A percentile compares a stretch with the other conserved stretches of the same genome.
phyloP scores from a whole-genome alignment of 2,329 filamentous ascomycete species.

The Fusarium succisae region DNA sequence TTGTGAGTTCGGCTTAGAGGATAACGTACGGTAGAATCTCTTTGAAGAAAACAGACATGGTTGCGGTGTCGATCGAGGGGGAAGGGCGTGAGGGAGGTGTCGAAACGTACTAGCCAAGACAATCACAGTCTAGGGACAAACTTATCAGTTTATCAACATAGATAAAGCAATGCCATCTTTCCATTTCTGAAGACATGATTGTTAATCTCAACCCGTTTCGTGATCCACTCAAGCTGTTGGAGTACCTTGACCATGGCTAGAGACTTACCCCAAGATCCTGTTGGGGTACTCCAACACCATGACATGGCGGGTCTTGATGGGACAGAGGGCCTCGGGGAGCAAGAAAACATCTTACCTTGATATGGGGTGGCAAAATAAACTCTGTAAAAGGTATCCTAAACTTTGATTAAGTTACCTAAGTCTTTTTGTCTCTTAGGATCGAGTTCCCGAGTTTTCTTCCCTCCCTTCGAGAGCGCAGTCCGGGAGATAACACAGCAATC shows the following conservation, averaged over 20 bases:
- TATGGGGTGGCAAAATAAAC: too few species aligned
- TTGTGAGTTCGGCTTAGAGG: too few species aligned
- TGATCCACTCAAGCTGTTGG: background rate
- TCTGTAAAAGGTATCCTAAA: too few species aligned
- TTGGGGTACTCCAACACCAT: conserved; percentile 4
- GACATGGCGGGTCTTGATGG: background rate
- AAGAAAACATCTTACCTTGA: too few species aligned
- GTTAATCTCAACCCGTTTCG: background rate
- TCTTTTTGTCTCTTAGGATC: too few species aligned
- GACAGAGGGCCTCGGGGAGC: background rate
- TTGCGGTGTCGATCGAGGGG: background rate
- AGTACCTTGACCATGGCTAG: background rate
- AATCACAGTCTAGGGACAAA: background rate
- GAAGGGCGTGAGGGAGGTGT: background rate
- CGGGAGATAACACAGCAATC: background rate
- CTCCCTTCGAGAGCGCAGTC: background rate
- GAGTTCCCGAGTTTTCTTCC: too few species aligned
- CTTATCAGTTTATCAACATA: background rate
- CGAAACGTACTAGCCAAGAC: background rate
- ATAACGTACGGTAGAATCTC: conserved; percentile 46
- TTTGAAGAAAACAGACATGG: conserved; percentile 53
- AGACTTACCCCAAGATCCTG: conserved; percentile 3
- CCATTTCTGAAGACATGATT: background rate
- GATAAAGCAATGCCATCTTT: background rate
- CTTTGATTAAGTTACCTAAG: too few species aligned